Percentiles rank a stretch among this genome's conserved stretches.
These are phyloP conservation scores for Rutstroemia sp. DNA, from an alignment of 2,329 filamentous ascomycete species.

Conservation along the genomic window DNA sequence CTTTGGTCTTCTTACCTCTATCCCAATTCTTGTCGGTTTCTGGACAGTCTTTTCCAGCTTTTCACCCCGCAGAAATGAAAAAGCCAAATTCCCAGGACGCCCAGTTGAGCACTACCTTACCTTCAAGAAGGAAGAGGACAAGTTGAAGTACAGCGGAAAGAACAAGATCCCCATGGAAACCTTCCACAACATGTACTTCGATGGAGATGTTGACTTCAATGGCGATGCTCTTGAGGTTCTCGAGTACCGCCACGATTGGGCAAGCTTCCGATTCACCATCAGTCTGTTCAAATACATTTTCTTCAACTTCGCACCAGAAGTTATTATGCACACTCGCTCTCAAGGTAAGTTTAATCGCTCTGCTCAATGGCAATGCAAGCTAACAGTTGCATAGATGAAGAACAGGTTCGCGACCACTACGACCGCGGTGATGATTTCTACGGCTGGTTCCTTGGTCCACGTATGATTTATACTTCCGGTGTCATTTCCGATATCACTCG, in stretches of 20 bases:
- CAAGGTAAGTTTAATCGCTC: constrained; percentile 50
- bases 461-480: constrained; percentile 98
- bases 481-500: constrained; percentile 80
- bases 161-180: constrained; percentile 86
- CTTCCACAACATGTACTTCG: constrained; percentile 97
- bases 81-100: constrained; percentile 76
- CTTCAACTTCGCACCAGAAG: constrained; percentile 78
- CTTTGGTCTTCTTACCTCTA: constrained; percentile 68
- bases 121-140: constrained; percentile 59
- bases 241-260: constrained; percentile 97
- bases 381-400: constrained; percentile 62
- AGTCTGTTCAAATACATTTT: constrained; percentile 84
- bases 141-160: constrained; percentile 63
- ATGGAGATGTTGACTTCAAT: constrained; percentile 91
- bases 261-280: constrained; percentile 84
- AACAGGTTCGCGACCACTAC: constrained; percentile 96
- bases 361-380: constrained; percentile 14
- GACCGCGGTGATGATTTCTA: constrained; percentile 98
- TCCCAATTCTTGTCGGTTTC: constrained; percentile 75
- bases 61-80: constrained; percentile 87
- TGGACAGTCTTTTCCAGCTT: constrained; percentile 76
- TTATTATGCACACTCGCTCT: constrained; percentile 85
- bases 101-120: constrained; percentile 86
- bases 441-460: constrained; percentile 94
- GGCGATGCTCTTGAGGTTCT: constrained; percentile 82